Base-by-base conservation (phyloP, 306 rosid species). In the Prunus dulcis region DNA sequence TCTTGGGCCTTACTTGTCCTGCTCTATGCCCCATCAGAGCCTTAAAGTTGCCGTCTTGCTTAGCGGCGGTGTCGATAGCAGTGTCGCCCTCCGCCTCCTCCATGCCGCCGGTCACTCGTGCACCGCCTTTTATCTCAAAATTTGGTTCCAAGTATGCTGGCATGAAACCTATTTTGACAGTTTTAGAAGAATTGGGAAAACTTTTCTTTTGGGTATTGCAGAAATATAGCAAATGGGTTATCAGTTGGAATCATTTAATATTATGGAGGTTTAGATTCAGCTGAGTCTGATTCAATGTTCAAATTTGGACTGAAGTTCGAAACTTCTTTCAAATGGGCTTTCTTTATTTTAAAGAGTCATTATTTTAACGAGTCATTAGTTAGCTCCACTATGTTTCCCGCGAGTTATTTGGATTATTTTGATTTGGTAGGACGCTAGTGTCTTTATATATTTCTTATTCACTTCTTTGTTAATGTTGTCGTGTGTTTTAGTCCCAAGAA, bases 11-110 rank as follows among this genome's bases (percentile, higher is more conserved):
- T 77, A 82, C 79, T 84, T 92, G 56, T 85, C 91, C 18, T 88
- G 97, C 58, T 89, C 91, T 73, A 61, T 92, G 91, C 92, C 96
- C 12, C 79, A 77, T 14, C 81, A 82, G 56, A 79, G 76, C 2
- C 90, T 87, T 83, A 89, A 81, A 69, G 91, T 90, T 5, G 96
- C 97, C 9, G 91, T 95, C 63, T 93, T 95, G 69, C 79, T 95
- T 41, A 95, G 97, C 67, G 97, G 97, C 20, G 98, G 97, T 12
- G 97, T 90, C 45, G 97, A 95, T 67, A 95, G 97, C 86, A 92
- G 97, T 76, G 96, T 92, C 46, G 97, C 97, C 53, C 97, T 95
- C 79, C 92, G 91, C 19, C 87, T 95, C 7, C 97, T 90, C 60
- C 96, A 89, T 32, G 93, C 97, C 25, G 93, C 93, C 18, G 97